Evolutionary conservation across 2,329 filamentous ascomycete genomes (phyloP).

Genomic region (Cryoendolithus antarcticus): DNA sequence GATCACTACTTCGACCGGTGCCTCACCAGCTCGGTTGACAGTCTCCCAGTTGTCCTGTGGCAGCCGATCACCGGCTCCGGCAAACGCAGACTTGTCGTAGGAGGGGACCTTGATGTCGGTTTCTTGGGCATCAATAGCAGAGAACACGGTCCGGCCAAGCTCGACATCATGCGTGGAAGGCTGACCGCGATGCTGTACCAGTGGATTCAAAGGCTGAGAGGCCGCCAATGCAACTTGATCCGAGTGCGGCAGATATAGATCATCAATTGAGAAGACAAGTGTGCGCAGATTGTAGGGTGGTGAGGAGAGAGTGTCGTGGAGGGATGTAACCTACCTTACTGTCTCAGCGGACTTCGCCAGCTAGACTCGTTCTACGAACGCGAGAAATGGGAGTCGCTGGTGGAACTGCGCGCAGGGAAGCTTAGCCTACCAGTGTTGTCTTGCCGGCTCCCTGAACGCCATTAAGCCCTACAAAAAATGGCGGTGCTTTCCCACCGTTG

Average conservation of each 20-base stretch:
- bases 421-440: slow-evolving; percentile 58
- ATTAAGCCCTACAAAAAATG: slow-evolving; percentile 79
- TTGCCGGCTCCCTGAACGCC: slow-evolving; percentile 89
- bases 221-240: slow-evolving; percentile 55
- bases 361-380: background rate
- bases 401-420: background rate
- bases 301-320: slow-evolving; percentile 49
- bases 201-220: slow-evolving; percentile 55
- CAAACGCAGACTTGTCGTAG: slow-evolving; percentile 74
- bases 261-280: slow-evolving; percentile 71
- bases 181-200: slow-evolving; percentile 72
- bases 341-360: slow-evolving; percentile 7
- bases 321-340: slow-evolving; percentile 30
- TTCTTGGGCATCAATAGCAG: slow-evolving; percentile 38
- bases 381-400: background rate
- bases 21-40: slow-evolving; percentile 41
- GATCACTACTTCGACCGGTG: slow-evolving; percentile 50
- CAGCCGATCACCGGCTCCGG: slow-evolving; percentile 63
- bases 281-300: slow-evolving; percentile 49
- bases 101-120: slow-evolving; percentile 50
- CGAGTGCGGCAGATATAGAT: slow-evolving; percentile 69
- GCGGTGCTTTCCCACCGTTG: slow-evolving; percentile 33
- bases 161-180: slow-evolving; percentile 70
- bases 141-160: slow-evolving; percentile 52
- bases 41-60: slow-evolving; percentile 49